phyloP scores from a whole-genome alignment of 2,329 filamentous ascomycete genomes.

The Dactylella cylindrospora region DNA sequence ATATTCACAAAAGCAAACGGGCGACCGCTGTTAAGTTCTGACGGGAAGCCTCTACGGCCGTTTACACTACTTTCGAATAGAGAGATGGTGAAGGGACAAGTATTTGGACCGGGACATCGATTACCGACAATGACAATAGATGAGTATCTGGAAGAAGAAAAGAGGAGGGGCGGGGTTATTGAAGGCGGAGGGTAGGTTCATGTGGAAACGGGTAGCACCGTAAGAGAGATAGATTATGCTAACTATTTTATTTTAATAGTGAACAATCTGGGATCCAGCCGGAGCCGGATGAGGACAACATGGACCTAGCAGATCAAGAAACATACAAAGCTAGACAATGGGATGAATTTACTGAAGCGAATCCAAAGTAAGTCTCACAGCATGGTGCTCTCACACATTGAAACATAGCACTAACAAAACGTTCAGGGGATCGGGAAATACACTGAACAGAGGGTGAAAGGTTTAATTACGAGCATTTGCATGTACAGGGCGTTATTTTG shows the following conservation, averaged over 20 bases:
- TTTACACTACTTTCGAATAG: conserved; percentile 82
- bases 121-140: conserved; percentile 97
- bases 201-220: too few relatives aligned
- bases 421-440: conserved; percentile 70
- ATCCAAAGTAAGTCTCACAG: conserved; percentile 62
- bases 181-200: conserved; percentile 80
- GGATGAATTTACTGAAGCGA: conserved; percentile 92
- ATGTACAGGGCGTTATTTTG: conserved; percentile 39
- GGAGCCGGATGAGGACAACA: conserved; percentile 84
- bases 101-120: conserved; percentile 89
- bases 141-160: conserved; percentile 93
- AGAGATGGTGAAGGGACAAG: conserved; percentile 72
- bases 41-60: conserved; percentile 83
- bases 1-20: conserved; percentile 54
- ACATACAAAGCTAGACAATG: conserved; percentile 91
- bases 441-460: conserved; percentile 69
- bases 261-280: conserved; percentile 58
- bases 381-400: neutral
- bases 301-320: conserved; percentile 82
- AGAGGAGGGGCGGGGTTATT: conserved; percentile 78
- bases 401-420: conserved; percentile 25
- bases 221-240: neutral
- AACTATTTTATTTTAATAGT: conserved; percentile 20
- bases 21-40: conserved; percentile 73
- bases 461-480: conserved; percentile 8